Conservation (phyloP, 2,329 filamentous ascomycete species). For the Monilinia aucupariae region DNA sequence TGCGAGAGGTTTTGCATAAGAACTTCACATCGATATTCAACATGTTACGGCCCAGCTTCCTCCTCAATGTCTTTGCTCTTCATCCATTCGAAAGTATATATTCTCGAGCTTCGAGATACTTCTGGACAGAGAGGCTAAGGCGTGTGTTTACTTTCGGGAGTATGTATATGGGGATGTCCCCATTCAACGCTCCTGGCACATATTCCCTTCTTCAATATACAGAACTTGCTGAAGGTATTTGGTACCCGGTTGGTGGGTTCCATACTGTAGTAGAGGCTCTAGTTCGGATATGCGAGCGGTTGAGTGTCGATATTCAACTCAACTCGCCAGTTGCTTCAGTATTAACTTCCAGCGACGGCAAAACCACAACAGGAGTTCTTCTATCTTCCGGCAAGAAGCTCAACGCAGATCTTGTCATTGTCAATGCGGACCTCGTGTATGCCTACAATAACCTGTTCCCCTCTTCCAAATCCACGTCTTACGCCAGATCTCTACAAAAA, state of each 20-base stretch:
- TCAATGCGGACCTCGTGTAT: slow-evolving; percentile 71
- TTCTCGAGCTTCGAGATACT: slow-evolving; percentile 59
- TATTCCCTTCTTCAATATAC: slow-evolving; percentile 72
- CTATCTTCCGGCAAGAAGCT: slow-evolving; percentile 54
- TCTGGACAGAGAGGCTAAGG: slow-evolving; percentile 62
- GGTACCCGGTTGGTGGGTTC: slow-evolving; percentile 69
- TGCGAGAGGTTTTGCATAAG: slow-evolving; percentile 58
- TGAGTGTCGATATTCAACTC: slow-evolving; percentile 59
- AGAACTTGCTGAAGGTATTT: slow-evolving; percentile 69
- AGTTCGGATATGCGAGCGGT: slow-evolving; percentile 54
- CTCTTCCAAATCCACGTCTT: slow-evolving; percentile 24
- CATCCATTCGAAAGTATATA: slow-evolving; percentile 71
- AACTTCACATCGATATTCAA: slow-evolving; percentile 60
- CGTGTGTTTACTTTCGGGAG: slow-evolving; percentile 71
- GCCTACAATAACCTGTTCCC: slow-evolving; percentile 64
- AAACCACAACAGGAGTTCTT: slow-evolving; percentile 52
- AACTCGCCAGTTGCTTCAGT: slow-evolving; percentile 53
- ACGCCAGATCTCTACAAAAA: slow-evolving; percentile 40
- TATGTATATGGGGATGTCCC: slow-evolving; percentile 81
- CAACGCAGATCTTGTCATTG: slow-evolving; percentile 59
- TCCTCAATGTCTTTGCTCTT: slow-evolving; percentile 52
- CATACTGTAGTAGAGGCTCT: slow-evolving; percentile 59
- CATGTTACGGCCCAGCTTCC: slow-evolving; percentile 53
- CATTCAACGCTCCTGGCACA: slow-evolving; percentile 69
- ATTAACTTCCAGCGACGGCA: slow-evolving; percentile 47